A percentile compares a stretch with the other conserved stretches of the same genome.
These are phyloP conservation scores for Penicillium sp. DNA, from an alignment of 2,329 filamentous ascomycete species.

Conservation along the genomic window DNA sequence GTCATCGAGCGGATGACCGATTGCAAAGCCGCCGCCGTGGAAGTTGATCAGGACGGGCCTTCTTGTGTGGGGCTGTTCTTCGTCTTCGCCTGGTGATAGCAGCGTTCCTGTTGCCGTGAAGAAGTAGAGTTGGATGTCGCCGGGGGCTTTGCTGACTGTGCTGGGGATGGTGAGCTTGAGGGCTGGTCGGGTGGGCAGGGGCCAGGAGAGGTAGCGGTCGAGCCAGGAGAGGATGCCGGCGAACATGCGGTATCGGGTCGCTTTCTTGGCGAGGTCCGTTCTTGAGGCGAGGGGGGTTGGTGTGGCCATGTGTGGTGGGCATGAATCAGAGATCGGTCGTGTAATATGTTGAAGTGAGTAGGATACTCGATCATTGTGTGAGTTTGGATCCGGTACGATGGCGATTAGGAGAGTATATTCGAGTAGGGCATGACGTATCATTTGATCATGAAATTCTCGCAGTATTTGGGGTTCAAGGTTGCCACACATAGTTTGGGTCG, in stretches of 20 bases:
- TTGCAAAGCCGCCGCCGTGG: conserved; percentile 28
- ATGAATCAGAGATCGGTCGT: background rate
- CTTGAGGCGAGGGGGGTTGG: conserved; percentile 4
- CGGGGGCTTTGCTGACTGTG: conserved; percentile 21
- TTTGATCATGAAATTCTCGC: background rate
- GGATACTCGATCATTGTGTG: too few relatives aligned
- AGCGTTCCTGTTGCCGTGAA: conserved; percentile 16
- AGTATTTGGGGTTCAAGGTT: background rate
- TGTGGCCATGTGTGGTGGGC: conserved; percentile 1
- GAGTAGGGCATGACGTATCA: conserved; percentile 3
- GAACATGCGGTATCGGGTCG: conserved; percentile 21
- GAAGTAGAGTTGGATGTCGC: conserved; percentile 22
- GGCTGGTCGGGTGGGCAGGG: conserved; percentile 14
- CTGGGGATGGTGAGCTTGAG: conserved; percentile 22
- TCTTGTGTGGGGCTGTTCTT: background rate
- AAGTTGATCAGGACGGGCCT: conserved; percentile 27
- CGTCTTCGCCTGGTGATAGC: conserved; percentile 3
- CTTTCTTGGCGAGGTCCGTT: conserved; percentile 14
- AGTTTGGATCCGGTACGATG: background rate
- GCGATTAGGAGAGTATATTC: background rate
- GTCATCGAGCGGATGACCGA: conserved; percentile 26
- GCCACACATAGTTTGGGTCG: background rate
- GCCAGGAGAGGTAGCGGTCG: conserved; percentile 25
- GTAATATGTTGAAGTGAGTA: background rate
- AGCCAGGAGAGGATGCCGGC: conserved; percentile 19